Evolutionary conservation across 371 early-diverging fungal species (phyloP).

Genomic region (Mortierella sp.): DNA sequence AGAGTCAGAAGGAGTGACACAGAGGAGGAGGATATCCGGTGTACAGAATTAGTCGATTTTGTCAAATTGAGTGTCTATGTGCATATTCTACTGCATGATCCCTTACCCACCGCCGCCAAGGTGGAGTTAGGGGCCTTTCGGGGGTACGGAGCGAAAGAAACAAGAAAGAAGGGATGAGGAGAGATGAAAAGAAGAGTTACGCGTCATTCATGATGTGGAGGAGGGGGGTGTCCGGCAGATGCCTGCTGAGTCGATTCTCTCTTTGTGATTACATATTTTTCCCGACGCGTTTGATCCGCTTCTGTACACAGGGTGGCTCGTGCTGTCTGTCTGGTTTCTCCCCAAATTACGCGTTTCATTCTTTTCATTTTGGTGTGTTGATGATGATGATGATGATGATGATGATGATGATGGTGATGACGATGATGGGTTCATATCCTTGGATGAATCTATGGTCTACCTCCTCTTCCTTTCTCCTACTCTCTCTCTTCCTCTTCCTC

Average conservation of each 20-base stretch:
- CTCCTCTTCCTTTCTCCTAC: neutral
- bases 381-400: too few relatives aligned
- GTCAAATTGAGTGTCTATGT: conserved; percentile 4
- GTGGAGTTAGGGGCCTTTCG: neutral
- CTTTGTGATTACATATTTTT: neutral
- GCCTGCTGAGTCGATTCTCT: too few relatives aligned
- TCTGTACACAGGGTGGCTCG: neutral
- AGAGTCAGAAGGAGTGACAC: neutral
- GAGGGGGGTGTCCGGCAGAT: neutral
- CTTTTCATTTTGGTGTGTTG: neutral
- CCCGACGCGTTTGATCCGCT: neutral
- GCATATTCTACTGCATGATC: neutral
- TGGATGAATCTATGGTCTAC: neutral
- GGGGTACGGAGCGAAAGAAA: neutral
- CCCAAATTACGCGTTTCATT: neutral
- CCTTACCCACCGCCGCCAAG: neutral
- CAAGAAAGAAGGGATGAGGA: neutral
- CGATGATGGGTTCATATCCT: neutral
- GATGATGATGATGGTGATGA: too few relatives aligned
- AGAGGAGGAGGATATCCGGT: neutral
- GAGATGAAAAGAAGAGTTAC: neutral
- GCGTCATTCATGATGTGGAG: conserved; percentile 1
- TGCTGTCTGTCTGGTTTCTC: neutral
- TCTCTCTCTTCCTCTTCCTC: neutral
- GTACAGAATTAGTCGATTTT: neutral